Evolutionary conservation across 495 filamentous ascomycete species (phyloP).

Genomic region (Hypoxylon fragiforme): DNA sequence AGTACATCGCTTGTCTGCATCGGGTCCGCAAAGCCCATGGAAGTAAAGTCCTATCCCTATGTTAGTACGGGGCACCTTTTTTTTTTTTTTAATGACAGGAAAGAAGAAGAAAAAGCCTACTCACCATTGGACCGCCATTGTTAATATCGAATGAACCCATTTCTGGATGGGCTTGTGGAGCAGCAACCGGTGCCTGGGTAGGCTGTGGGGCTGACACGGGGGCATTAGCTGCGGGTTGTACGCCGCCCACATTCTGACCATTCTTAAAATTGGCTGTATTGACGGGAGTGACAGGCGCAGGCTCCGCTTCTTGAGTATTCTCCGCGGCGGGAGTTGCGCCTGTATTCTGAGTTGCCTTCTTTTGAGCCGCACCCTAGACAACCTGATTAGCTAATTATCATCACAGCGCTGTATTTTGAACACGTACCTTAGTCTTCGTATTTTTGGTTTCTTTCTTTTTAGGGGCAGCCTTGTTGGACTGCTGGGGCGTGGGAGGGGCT

Average conservation of each 20-base stretch:
- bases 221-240: constrained; percentile 50
- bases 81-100: too few species aligned
- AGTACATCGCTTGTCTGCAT: constrained; percentile 72
- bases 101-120: constrained; percentile 17
- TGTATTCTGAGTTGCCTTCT: constrained; percentile 64
- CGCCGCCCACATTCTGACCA: constrained; percentile 54
- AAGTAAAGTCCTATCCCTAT: constrained; percentile 37
- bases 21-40: constrained; percentile 63
- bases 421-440: constrained; percentile 73
- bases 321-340: constrained; percentile 79
- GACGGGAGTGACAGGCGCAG: constrained; percentile 85
- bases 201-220: constrained; percentile 46
- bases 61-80: constrained; percentile 26
- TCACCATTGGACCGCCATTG: constrained; percentile 38
- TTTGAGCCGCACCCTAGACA: constrained; percentile 65
- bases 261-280: constrained; percentile 65
- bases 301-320: constrained; percentile 67
- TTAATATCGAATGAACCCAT: constrained; percentile 42
- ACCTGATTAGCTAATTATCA: constrained; percentile 36
- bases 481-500: constrained; percentile 85
- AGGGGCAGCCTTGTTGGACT: constrained; percentile 73
- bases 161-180: constrained; percentile 51
- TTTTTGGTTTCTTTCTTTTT: constrained; percentile 84
- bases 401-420: constrained; percentile 6
- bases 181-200: constrained; percentile 52